phyloP scores from a whole-genome alignment of 1,139 yeast species.

The Kodamaea sp. region DNA sequence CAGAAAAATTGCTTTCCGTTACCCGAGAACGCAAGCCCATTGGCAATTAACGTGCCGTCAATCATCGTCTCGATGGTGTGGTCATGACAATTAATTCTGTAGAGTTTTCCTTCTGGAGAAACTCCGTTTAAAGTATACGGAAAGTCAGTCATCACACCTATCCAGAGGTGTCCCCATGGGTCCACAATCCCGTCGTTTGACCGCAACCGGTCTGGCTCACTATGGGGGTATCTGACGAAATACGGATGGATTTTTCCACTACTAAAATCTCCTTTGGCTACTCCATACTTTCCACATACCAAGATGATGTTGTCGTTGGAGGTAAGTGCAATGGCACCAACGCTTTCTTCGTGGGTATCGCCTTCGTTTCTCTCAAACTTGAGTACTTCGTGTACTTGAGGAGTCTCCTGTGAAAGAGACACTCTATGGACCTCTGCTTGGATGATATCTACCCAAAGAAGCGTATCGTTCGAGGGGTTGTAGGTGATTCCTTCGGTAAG shows the following conservation, averaged over 20 bases:
- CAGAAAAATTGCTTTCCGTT: slow-evolving; percentile 57
- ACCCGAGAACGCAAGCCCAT: slow-evolving; percentile 75
- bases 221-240: slow-evolving; percentile 46
- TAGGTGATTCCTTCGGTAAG: slow-evolving; percentile 70
- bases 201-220: slow-evolving; percentile 41
- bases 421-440: slow-evolving; percentile 58
- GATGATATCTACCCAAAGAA: slow-evolving; percentile 72
- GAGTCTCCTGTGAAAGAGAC: slow-evolving; percentile 21
- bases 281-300: slow-evolving; percentile 60
- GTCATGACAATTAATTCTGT: slow-evolving; percentile 39
- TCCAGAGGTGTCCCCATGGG: slow-evolving; percentile 68
- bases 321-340: slow-evolving; percentile 69
- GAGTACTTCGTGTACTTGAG: slow-evolving; percentile 41
- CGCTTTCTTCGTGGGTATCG: slow-evolving; percentile 30
- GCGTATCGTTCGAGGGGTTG: slow-evolving; percentile 54
- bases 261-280: slow-evolving; percentile 50
- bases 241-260: slow-evolving; percentile 41
- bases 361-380: slow-evolving; percentile 29
- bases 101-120: slow-evolving; percentile 44
- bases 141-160: slow-evolving; percentile 74
- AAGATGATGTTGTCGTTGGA: slow-evolving; percentile 38
- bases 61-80: slow-evolving; percentile 34
- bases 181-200: slow-evolving; percentile 77
- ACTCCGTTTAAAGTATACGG: slow-evolving; percentile 27
- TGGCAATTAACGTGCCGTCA: slow-evolving; percentile 53